A percentile compares a stretch with the other conserved stretches of the same genome.
Evolutionary conservation across 2,329 filamentous ascomycete species (phyloP).

Genomic region (Apiospora sp.): DNA sequence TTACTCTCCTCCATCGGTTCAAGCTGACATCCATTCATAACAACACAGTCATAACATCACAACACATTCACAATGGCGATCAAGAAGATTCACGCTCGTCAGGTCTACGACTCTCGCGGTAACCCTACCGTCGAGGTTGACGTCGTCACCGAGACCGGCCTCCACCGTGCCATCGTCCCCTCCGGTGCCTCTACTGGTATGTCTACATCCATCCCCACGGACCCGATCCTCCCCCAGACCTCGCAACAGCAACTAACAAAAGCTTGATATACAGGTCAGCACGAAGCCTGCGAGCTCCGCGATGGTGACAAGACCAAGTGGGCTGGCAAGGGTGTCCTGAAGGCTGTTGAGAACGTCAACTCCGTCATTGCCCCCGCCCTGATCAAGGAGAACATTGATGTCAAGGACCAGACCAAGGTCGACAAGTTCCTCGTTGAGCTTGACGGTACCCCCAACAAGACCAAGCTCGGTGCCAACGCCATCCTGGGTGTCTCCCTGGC

Average conservation of each 20-base stretch:
- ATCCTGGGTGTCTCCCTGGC: conserved; percentile 87
- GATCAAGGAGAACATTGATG: conserved; percentile 83
- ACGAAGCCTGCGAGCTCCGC: conserved; percentile 90
- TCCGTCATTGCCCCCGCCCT: conserved; percentile 78
- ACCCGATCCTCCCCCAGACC: conserved; percentile 26
- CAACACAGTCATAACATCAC: conserved; percentile 24
- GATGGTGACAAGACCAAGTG: conserved; percentile 89
- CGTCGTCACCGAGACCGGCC: conserved; percentile 92
- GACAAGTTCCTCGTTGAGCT: conserved; percentile 87
- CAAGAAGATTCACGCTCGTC: conserved; percentile 89
- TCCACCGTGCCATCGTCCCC: conserved; percentile 97
- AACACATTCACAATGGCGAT: conserved; percentile 76
- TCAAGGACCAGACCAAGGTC: conserved; percentile 85
- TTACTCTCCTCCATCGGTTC: background rate
- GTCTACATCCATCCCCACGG: conserved; percentile 44
- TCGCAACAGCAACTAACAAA: conserved; percentile 34
- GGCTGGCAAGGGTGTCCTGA: conserved; percentile 86
- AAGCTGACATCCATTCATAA: conserved; percentile 14
- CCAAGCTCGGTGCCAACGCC: conserved; percentile 86
- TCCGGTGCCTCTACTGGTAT: conserved; percentile 94
- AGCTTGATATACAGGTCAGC: conserved; percentile 68
- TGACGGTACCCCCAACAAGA: conserved; percentile 87
- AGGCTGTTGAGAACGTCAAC: conserved; percentile 89
- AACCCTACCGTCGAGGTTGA: conserved; percentile 99
- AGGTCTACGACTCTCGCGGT: conserved; percentile 97